Base-by-base conservation (phyloP, 257 asterid genomes). In the Primulina tabacum region DNA sequence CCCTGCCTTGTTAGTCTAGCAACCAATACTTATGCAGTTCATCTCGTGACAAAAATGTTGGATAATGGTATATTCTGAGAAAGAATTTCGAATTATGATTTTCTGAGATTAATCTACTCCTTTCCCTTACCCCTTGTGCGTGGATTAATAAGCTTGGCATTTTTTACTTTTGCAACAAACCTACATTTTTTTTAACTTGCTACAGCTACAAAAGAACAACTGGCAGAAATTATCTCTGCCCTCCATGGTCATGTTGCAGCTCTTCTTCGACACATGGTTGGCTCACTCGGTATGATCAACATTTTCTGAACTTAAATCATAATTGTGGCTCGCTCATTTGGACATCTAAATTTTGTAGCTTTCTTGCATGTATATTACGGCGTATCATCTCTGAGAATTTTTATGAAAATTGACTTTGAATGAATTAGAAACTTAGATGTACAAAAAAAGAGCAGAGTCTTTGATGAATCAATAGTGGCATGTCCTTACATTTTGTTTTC, bases 241-340 rank as follows among this genome's bases (percentile, higher is more conserved):
- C 89, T 92, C 72, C 96, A 85, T 69, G 93, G 96, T 32, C 95
- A 87, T 60, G 96, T 92, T 67, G 90, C 90, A 69, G 6, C 93
- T 65, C 93, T 89, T 73, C 95, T 89, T 62, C 82, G 97, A 21
- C 95, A 92, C 62, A 84, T 87, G 93, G 99, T 89, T 65, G 99
- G 96, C 68, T 93, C 99, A 63, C 89, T 90, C 66, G 99, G 99
- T 93, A 87, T 76, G 78, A 37, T 68, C 7, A 64, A 67, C 32
- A 17, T 20, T 35, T 40, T 78, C 47, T 7, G n/a, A 52, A 38
- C 28, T 61, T 75, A 60, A 53, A 62, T 67, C 52, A 47, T 60
- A 14, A 29, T 21, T 32, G 62, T 57, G 58, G 65, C 58, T 73
- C 14, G 26, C 55, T 63, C 55, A 18, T 32, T 20, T 24, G 52